phyloP scores from a whole-genome alignment of 1,284 basidiomycete species.

The Agroathelia rolfsii region DNA sequence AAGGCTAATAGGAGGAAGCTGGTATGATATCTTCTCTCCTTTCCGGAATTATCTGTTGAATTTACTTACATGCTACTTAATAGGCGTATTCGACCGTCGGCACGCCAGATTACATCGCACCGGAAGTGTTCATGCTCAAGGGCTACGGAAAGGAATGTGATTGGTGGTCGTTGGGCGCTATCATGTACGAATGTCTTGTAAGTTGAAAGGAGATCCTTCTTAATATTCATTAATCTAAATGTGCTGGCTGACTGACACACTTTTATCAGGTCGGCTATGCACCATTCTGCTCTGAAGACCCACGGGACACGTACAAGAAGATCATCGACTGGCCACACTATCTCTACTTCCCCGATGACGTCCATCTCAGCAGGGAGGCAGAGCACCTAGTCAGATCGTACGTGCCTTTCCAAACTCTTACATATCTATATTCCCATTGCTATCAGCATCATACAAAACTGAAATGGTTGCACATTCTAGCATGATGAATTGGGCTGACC shows the following conservation, averaged over 20 bases:
- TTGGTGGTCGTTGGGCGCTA: slow-evolving; percentile 96
- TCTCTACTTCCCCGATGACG: slow-evolving; percentile 91
- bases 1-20: slow-evolving; percentile 96
- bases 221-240: too few relatives aligned
- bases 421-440: slow-evolving; percentile 5
- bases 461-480: slow-evolving; percentile 23
- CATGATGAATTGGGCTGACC: slow-evolving; percentile 80
- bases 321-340: slow-evolving; percentile 94
- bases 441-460: slow-evolving; percentile 9
- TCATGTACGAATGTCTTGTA: slow-evolving; percentile 98
- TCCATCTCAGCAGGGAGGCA: slow-evolving; percentile 87
- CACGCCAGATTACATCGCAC: slow-evolving; percentile 94
- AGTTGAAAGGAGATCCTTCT: too few relatives aligned
- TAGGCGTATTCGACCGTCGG: slow-evolving; percentile 98
- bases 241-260: too few relatives aligned
- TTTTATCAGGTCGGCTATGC: slow-evolving; percentile 97
- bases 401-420: slow-evolving; percentile 13
- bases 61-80: slow-evolving; percentile 3
- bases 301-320: slow-evolving; percentile 97
- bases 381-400: slow-evolving; percentile 85
- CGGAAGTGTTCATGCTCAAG: slow-evolving; percentile 96
- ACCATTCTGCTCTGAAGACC: slow-evolving; percentile 96
- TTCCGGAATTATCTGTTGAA: slow-evolving; percentile 2
- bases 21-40: slow-evolving; percentile 33
- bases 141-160: slow-evolving; percentile 98